These are phyloP conservation scores for Moesziomyces sp. DNA, from an alignment of 1,284 basidiomycete species.

Conservation along the genomic window DNA sequence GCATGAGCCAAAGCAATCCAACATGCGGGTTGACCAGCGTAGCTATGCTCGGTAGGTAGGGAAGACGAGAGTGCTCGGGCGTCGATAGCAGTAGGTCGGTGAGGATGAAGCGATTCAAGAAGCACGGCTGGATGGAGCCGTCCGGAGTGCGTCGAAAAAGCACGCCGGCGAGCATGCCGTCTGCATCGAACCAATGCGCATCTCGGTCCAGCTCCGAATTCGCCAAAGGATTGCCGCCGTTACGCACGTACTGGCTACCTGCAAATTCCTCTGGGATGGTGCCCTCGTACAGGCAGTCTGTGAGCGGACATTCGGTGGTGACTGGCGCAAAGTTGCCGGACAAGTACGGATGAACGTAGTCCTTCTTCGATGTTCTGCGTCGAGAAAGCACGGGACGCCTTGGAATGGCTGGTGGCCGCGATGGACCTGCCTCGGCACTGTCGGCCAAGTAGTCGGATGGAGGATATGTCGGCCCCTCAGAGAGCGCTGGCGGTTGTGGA, in stretches of 20 bases:
- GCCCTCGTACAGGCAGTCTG: slow-evolving; percentile 60
- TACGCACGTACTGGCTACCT: slow-evolving; percentile 70
- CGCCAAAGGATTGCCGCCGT: slow-evolving; percentile 70
- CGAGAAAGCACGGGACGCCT: slow-evolving; percentile 36
- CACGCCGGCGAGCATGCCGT: slow-evolving; percentile 71
- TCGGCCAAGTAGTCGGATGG: slow-evolving; percentile 11
- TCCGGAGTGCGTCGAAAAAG: slow-evolving; percentile 65
- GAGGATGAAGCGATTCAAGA: slow-evolving; percentile 68
- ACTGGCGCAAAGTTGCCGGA: slow-evolving; percentile 68
- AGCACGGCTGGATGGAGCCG: slow-evolving; percentile 57
- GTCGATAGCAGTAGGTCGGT: slow-evolving; percentile 68
- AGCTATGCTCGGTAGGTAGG: slow-evolving; percentile 71
- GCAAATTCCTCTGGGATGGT: slow-evolving; percentile 64
- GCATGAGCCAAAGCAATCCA: slow-evolving; percentile 67
- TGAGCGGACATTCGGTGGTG: slow-evolving; percentile 60
- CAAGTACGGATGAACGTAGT: slow-evolving; percentile 64
- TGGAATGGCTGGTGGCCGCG: slow-evolving; percentile 10
- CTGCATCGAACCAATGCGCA: slow-evolving; percentile 66
- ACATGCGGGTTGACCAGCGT: slow-evolving; percentile 70
- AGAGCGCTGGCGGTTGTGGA: slow-evolving; percentile 17
- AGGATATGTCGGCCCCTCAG: slow-evolving; percentile 2
- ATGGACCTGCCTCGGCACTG: slow-evolving; percentile 14
- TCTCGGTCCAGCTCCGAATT: slow-evolving; percentile 54
- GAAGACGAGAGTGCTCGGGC: slow-evolving; percentile 50
- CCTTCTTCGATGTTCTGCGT: slow-evolving; percentile 37